These are phyloP conservation scores for Peronospora destructor DNA, from an alignment of 352 stramenopile genomes.

Conservation along the genomic window DNA sequence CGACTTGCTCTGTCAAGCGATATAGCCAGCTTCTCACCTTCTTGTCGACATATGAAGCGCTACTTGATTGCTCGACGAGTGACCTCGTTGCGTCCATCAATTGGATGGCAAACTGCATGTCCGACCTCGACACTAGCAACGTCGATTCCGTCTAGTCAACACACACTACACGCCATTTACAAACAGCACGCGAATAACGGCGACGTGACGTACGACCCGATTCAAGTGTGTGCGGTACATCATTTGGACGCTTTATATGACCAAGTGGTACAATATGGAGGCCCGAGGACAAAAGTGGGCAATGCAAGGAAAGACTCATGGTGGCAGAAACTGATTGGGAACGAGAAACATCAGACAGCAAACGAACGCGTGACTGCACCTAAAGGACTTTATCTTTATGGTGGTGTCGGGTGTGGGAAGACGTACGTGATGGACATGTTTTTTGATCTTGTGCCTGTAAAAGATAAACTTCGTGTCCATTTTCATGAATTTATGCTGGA, in stretches of 20 bases:
- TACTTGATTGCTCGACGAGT: slow-evolving; percentile 10
- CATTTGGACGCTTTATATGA: slow-evolving; percentile 60
- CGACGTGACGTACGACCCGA: slow-evolving; percentile 58
- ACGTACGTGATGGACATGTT: slow-evolving; percentile 98
- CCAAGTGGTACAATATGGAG: slow-evolving; percentile 44
- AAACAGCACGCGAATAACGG: slow-evolving; percentile 47
- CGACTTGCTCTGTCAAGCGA: no score
- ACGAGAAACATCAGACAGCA: slow-evolving; percentile 8
- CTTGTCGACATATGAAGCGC: slow-evolving; percentile 9
- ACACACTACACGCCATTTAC: slow-evolving; percentile 49
- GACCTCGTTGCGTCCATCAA: neutral
- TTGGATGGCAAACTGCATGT: neutral
- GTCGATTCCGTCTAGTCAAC: slow-evolving; percentile 12
- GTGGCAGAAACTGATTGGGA: slow-evolving; percentile 53
- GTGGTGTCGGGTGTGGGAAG: slow-evolving; percentile 93
- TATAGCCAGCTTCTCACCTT: neutral
- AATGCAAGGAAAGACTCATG: slow-evolving; percentile 20
- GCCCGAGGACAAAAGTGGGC: slow-evolving; percentile 21
- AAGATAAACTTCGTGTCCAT: slow-evolving; percentile 88
- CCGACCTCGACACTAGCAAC: slow-evolving; percentile 16
- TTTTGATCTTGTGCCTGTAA: slow-evolving; percentile 71
- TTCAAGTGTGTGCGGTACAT: slow-evolving; percentile 59
- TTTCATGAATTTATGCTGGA: slow-evolving; percentile 98
- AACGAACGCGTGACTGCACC: slow-evolving; percentile 36
- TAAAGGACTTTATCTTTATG: slow-evolving; percentile 94